phyloP scores from a whole-genome alignment of 108 stramenopile genomes.

The Epipyxis sp. region DNA sequence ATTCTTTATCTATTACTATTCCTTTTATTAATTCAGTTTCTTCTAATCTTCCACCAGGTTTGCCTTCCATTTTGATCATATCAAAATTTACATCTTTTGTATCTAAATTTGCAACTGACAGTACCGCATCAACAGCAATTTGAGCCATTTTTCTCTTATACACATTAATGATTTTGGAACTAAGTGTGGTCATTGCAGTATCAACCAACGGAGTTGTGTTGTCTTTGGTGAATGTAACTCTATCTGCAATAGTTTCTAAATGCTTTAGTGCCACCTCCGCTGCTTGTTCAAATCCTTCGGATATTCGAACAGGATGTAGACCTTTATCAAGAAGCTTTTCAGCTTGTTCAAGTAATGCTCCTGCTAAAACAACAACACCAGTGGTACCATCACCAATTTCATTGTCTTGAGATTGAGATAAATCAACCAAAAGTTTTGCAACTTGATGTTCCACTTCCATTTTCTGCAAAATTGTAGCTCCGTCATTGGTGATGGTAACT shows the following conservation, averaged over 20 bases:
- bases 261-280: conserved; percentile 79
- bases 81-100: conserved; percentile 98
- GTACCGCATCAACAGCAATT: conserved; percentile 85
- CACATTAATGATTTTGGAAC: conserved; percentile 92
- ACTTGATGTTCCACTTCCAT: conserved; percentile 94
- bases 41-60: conserved; percentile 91
- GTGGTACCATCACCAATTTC: conserved; percentile 99
- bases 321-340: conserved; percentile 81
- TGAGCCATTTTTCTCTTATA: conserved; percentile 91
- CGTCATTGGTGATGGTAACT: conserved; percentile 98
- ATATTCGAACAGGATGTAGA: conserved; percentile 93
- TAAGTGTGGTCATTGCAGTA: conserved; percentile 94
- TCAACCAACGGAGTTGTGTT: conserved; percentile 71
- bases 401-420: conserved; percentile 89
- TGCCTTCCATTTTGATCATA: conserved; percentile 99
- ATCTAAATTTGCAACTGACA: conserved; percentile 91
- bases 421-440: conserved; percentile 92
- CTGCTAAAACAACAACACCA: conserved; percentile 95
- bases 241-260: conserved; percentile 78
- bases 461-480: conserved; percentile 93
- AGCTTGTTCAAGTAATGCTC: conserved; percentile 95
- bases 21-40: conserved; percentile 95
- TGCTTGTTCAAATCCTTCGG: conserved; percentile 93
- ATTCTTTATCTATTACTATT: conserved; percentile 97
- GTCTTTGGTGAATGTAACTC: conserved; percentile 74